phyloP scores from a whole-genome alignment of 2,329 filamentous ascomycete species.

The Dissoconium aciculare region DNA sequence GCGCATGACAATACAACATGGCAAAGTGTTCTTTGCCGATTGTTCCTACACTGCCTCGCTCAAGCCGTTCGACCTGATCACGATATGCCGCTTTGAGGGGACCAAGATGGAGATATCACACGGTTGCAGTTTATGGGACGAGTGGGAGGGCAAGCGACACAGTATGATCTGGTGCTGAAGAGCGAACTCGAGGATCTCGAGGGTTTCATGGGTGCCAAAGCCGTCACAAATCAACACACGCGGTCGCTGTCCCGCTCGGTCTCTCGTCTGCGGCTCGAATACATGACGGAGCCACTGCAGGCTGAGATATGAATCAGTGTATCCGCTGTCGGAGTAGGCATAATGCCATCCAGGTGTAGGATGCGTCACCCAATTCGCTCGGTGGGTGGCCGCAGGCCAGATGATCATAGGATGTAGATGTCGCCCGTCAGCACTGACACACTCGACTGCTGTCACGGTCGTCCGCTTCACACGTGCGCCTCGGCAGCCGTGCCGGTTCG shows the following conservation, averaged over 20 bases:
- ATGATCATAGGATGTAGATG: constrained; percentile 17
- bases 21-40: constrained; percentile 9
- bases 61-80: constrained; percentile 7
- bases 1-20: constrained; percentile 15
- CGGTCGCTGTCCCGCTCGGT: constrained; percentile 19
- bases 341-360: constrained; percentile 18
- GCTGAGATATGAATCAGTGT: constrained; percentile 22
- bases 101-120: constrained; percentile 14
- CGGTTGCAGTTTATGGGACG: constrained; percentile 18
- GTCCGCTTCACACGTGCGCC: constrained; percentile 17
- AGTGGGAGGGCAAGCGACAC: constrained; percentile 20
- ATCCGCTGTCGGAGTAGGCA: constrained; percentile 5
- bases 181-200: constrained; percentile 15
- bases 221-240: constrained; percentile 26
- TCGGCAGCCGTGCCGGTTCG: constrained; percentile 15
- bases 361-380: constrained; percentile 18
- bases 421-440: constrained; percentile 16
- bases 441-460: constrained; percentile 18
- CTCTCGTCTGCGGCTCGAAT: constrained; percentile 25
- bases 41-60: constrained; percentile 6
- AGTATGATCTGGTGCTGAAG: constrained; percentile 23
- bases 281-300: constrained; percentile 24
- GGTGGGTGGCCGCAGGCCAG: constrained; percentile 17
- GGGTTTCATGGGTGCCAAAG: constrained; percentile 24
- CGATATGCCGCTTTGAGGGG: constrained; percentile 7